A percentile compares a stretch with the other conserved stretches of the same genome.
Evolutionary conservation across 2,329 filamentous ascomycete genomes (phyloP).

Genomic region (Paracoccidioides lutzii): DNA sequence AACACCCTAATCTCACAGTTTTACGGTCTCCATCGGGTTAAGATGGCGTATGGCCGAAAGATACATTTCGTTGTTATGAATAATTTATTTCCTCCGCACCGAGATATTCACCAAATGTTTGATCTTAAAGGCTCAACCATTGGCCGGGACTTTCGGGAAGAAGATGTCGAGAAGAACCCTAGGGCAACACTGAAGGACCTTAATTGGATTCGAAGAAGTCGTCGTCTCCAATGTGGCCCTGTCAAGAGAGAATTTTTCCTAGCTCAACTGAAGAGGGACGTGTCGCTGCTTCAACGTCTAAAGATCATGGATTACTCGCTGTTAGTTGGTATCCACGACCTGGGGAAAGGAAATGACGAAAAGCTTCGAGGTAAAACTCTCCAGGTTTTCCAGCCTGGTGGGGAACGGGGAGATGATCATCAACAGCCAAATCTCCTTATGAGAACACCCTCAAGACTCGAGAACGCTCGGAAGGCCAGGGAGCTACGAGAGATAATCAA

Average conservation of each 20-base stretch:
- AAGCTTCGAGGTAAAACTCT: constrained; percentile 82
- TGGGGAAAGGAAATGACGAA: constrained; percentile 84
- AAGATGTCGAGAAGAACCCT: constrained; percentile 76
- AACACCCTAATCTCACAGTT: constrained; percentile 97
- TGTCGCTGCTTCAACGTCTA: constrained; percentile 69
- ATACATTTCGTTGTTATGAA: constrained; percentile 99
- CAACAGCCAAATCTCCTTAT: constrained; percentile 54
- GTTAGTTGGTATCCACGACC: constrained; percentile 84
- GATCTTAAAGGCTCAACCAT: constrained; percentile 95
- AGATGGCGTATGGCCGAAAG: constrained; percentile 95
- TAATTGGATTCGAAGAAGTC: constrained; percentile 82
- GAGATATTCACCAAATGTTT: constrained; percentile 94
- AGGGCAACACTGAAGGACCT: constrained; percentile 89
- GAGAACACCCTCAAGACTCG: constrained; percentile 84
- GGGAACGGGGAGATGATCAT: constrained; percentile 50
- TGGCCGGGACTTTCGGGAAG: constrained; percentile 80
- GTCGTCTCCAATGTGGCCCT: constrained; percentile 77
- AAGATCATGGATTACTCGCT: constrained; percentile 99
- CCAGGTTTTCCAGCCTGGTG: constrained; percentile 84
- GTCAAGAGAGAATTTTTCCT: constrained; percentile 80
- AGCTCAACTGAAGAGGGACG: constrained; percentile 77
- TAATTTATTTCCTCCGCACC: constrained; percentile 92
- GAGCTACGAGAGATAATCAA: constrained; percentile 88
- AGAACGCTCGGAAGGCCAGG: constrained; percentile 78
- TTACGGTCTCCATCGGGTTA: constrained; percentile 91